phyloP scores from a whole-genome alignment of 2,329 filamentous ascomycete genomes.

The Cladosporium sp. region DNA sequence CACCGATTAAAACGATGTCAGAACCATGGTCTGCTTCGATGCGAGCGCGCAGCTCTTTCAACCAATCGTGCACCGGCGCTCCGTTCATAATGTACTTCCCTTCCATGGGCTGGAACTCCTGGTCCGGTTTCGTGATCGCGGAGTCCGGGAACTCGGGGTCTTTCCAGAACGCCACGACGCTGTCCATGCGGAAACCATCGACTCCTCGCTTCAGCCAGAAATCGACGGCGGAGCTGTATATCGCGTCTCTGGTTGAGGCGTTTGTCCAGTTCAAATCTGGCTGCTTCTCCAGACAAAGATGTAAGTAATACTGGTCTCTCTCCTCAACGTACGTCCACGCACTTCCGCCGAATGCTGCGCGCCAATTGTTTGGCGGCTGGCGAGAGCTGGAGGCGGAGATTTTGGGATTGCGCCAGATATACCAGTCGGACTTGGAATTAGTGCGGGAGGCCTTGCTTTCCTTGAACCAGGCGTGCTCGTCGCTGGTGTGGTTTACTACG shows the following conservation, averaged over 20 bases:
- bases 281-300: conserved; percentile 73
- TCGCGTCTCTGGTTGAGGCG: conserved; percentile 63
- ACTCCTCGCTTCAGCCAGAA: conserved; percentile 77
- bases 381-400: conserved; percentile 53
- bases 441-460: conserved; percentile 52
- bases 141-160: conserved; percentile 25
- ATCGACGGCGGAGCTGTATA: conserved; percentile 57
- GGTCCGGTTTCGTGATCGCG: conserved; percentile 21
- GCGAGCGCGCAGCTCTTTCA: conserved; percentile 45
- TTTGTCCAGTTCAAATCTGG: conserved; percentile 86
- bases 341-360: conserved; percentile 41
- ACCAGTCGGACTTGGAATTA: conserved; percentile 62
- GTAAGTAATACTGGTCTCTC: conserved; percentile 75
- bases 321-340: conserved; percentile 71
- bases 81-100: conserved; percentile 33
- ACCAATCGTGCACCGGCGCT: conserved; percentile 49
- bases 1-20: conserved; percentile 28
- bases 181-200: conserved; percentile 42
- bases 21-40: conserved; percentile 33
- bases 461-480: conserved; percentile 60
- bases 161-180: conserved; percentile 31
- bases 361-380: conserved; percentile 69
- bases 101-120: conserved; percentile 14
- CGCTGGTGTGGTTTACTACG: conserved; percentile 33
- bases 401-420: conserved; percentile 63